Evolutionary conservation across 1,284 basidiomycete species (phyloP).

Genomic region (Ceratobasidium sp.): DNA sequence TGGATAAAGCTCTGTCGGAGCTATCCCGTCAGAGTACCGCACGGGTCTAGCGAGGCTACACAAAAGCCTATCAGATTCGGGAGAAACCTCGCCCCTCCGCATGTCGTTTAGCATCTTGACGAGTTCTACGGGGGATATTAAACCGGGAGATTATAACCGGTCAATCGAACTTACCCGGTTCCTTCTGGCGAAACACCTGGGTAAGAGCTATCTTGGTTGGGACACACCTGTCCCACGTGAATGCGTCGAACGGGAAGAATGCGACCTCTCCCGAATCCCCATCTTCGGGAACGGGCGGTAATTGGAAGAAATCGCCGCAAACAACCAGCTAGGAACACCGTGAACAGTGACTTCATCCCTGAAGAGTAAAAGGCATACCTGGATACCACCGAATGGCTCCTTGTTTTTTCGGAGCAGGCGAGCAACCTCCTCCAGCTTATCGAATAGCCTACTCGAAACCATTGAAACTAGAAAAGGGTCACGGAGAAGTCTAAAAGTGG

Average conservation of each 20-base stretch:
- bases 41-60: slow-evolving; percentile 27
- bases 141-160: not conserved
- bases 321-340: slow-evolving; percentile 74
- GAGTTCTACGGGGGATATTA: slow-evolving; percentile 60
- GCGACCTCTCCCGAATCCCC: slow-evolving; percentile 54
- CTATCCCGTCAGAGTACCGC: slow-evolving; percentile 38
- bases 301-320: slow-evolving; percentile 93
- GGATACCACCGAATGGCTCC: slow-evolving; percentile 92
- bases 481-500: slow-evolving; percentile 2
- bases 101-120: slow-evolving; percentile 53
- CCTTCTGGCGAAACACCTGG: slow-evolving; percentile 71
- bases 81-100: slow-evolving; percentile 35
- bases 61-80: slow-evolving; percentile 24
- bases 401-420: slow-evolving; percentile 71
- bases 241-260: slow-evolving; percentile 87
- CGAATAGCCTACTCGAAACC: slow-evolving; percentile 93
- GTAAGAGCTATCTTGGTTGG: slow-evolving; percentile 71
- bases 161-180: slow-evolving; percentile 21
- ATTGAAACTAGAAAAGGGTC: slow-evolving; percentile 81
- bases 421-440: slow-evolving; percentile 83
- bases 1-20: slow-evolving; percentile 46
- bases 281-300: slow-evolving; percentile 85
- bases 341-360: slow-evolving; percentile 15
- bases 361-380: slow-evolving; percentile 64
- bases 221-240: slow-evolving; percentile 74